Percentiles rank a stretch among this genome's conserved stretches.
Conservation (phyloP, 179 eudicot genomes). For the Silene noctiflora region DNA sequence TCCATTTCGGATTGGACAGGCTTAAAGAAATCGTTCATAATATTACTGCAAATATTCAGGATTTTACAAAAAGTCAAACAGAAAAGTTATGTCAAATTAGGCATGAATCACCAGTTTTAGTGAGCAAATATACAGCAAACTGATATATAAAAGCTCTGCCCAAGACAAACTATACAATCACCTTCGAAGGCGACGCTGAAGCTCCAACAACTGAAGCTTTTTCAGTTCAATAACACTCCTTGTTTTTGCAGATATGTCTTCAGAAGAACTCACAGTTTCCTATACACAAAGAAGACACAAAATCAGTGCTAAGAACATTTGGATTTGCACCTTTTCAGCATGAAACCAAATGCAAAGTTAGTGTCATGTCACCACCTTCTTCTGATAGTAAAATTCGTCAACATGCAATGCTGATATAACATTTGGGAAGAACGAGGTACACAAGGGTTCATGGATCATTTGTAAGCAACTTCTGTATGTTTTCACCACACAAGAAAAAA, state of each 20-base stretch:
- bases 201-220: conserved; percentile 83
- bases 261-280: conserved; percentile 88
- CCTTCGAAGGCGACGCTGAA: conserved; percentile 95
- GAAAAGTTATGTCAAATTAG: not conserved
- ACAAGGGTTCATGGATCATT: not conserved
- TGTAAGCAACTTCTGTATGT: not conserved
- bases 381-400: not conserved
- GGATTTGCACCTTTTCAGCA: conserved; percentile 1
- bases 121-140: not conserved
- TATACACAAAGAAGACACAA: conserved; percentile 25
- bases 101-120: not conserved
- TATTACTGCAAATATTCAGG: conserved; percentile 50
- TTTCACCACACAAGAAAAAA: not conserved
- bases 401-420: not conserved
- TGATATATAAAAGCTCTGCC: not conserved
- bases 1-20: conserved; percentile 80
- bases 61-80: conserved; percentile 1
- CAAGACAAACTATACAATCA: conserved; percentile 27
- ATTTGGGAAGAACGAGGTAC: not conserved
- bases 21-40: conserved; percentile 80
- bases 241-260: conserved; percentile 90
- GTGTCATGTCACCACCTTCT: not conserved
- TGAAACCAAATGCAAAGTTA: not conserved
- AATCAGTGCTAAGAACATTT: not conserved
- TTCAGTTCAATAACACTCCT: conserved; percentile 93